Base-by-base conservation (phyloP, 805 yeast species). In the Candida ipomoeae region DNA sequence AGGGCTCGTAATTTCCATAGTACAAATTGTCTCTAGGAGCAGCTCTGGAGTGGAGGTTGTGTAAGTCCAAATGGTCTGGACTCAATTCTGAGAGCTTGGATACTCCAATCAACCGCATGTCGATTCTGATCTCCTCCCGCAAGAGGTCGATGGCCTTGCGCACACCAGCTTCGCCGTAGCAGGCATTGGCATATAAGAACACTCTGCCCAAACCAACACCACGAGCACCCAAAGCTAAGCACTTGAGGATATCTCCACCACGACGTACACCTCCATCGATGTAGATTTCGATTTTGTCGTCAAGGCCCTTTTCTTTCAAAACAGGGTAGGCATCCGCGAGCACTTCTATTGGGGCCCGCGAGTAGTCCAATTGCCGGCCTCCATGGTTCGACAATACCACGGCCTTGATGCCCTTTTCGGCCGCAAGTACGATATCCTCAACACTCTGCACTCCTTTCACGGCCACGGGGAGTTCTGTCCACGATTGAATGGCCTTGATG, bases 321-420 rank as follows among this genome's bases (percentile, higher is more conserved):
- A 73, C 59, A 6, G 82, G 83, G 74, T 79, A 79, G 2, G 83
- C 78, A 54, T 87, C 96, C 4, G 86, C 87, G 45, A 89, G 69
- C 4, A 87, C 80, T 63, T 84, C 87, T 34, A 89, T 74, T 1
- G 91, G 86, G 0, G 96, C 82, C n/a, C 87, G 78, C 0, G 96
- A 75, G 61, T 81, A 87, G 67, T 89, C 97, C 50, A 89, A 71
- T 67, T 89, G 96, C 54, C 96, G 75, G 39, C 96, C 96, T 53
- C 96, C 96, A 68, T 89, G 96, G 63, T 89, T 89, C 2, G 95
- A 87, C 46, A 89, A 95, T 46, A 84, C 75, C 33, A 83, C 80
- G 5, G 88, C 90, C 36, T 77, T 75, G 42, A 81, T 75, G 0
- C 85, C 85, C 46, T 75, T 67, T 47, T 78, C 77, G 3, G 79